These are phyloP conservation scores for Cardamine resedifolia DNA, from an alignment of 345 rosid genomes.

Conservation along the genomic window DNA sequence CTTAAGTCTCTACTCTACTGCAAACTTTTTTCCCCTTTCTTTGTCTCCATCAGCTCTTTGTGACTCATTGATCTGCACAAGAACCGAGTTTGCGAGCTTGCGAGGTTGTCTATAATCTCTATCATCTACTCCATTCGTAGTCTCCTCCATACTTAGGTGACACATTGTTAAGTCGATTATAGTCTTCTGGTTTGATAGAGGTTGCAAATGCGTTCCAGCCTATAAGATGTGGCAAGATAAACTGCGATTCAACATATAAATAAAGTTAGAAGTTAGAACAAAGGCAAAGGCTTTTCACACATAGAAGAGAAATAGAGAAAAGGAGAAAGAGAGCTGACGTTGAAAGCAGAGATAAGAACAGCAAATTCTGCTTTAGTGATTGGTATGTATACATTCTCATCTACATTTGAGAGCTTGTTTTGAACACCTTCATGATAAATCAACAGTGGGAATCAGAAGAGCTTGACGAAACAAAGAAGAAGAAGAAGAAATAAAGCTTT, in stretches of 20 bases:
- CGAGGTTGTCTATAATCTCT: background rate
- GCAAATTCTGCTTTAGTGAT: slow-evolving; percentile 77
- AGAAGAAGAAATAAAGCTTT: slow-evolving; percentile 19
- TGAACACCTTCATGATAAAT: slow-evolving; percentile 63
- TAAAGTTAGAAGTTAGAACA: background rate
- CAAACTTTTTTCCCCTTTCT: no score
- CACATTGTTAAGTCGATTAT: slow-evolving; percentile 44
- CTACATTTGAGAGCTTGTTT: slow-evolving; percentile 72
- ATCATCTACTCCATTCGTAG: slow-evolving; percentile 76
- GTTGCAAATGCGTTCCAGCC: slow-evolving; percentile 82
- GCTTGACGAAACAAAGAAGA: background rate
- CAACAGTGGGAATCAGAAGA: slow-evolving; percentile 25
- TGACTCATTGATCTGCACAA: slow-evolving; percentile 6
- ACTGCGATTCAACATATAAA: slow-evolving; percentile 46
- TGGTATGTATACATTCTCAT: slow-evolving; percentile 82
- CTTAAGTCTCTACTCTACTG: no score
- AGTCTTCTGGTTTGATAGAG: slow-evolving; percentile 56
- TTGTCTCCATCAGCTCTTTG: slow-evolving; percentile 1
- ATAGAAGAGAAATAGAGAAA: slow-evolving; percentile 5
- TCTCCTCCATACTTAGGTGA: slow-evolving; percentile 69
- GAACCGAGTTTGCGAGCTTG: background rate
- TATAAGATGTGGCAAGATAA: slow-evolving; percentile 68
- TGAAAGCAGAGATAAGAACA: slow-evolving; percentile 72
- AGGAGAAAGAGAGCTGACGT: slow-evolving; percentile 45
- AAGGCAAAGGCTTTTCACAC: background rate